Percentiles rank a stretch among this genome's conserved stretches.
Evolutionary conservation across 2,329 filamentous ascomycete species (phyloP).

Genomic region (Aspergillus fructus): DNA sequence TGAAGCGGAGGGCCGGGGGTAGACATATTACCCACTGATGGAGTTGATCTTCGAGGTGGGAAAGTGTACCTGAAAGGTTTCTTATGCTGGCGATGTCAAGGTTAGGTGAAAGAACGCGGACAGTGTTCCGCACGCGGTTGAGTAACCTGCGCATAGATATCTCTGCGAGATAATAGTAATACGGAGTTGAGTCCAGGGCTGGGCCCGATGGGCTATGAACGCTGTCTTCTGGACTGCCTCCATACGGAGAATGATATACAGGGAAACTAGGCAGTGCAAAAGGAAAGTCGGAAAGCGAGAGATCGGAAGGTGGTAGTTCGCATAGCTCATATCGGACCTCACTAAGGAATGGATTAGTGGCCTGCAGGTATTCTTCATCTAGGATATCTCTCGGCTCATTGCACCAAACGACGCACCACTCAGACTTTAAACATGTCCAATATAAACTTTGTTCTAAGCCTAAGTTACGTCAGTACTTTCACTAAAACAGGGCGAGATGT

Average conservation of each 20-base stretch:
- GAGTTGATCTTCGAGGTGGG: constrained; percentile 23
- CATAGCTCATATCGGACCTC: constrained; percentile 26
- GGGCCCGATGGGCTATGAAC: constrained; percentile 14
- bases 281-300: constrained; percentile 25
- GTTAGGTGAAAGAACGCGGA: constrained; percentile 20
- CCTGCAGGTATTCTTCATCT: no score
- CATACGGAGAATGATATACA: constrained; percentile 13
- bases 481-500: background rate
- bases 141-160: constrained; percentile 31
- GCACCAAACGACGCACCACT: constrained; percentile 15
- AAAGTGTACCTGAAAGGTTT: constrained; percentile 17
- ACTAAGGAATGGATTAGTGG: constrained; percentile 4
- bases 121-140: constrained; percentile 30
- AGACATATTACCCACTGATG: constrained; percentile 27
- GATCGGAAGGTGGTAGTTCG: constrained; percentile 25
- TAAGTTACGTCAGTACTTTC: background rate
- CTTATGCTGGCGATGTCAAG: constrained; percentile 18
- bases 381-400: no score
- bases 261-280: constrained; percentile 25
- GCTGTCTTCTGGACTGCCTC: constrained; percentile 13
- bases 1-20: constrained; percentile 23
- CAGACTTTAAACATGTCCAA: constrained; percentile 27
- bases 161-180: constrained; percentile 27
- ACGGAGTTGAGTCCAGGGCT: constrained; percentile 22
- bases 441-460: constrained; percentile 26